Evolutionary conservation across 352 stramenopile species (phyloP).

Genomic region (Phytophthora crassamura): DNA sequence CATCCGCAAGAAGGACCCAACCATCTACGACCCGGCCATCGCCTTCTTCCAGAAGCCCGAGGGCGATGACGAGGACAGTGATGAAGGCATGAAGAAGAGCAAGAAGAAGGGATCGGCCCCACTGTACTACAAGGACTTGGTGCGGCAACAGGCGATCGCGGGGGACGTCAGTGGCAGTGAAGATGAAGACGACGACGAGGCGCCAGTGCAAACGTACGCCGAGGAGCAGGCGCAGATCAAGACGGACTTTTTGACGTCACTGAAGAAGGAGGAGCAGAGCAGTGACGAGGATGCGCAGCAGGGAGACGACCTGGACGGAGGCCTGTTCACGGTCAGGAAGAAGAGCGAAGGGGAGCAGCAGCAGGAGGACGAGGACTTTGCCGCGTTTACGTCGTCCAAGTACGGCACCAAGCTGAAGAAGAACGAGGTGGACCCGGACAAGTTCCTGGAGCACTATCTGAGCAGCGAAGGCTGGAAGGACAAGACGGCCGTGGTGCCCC

Average conservation of each 20-base stretch:
- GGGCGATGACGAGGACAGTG: constrained; percentile 26
- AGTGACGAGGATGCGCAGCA: constrained; percentile 57
- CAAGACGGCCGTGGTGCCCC: constrained; percentile 63
- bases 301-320: constrained; percentile 77
- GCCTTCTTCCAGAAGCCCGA: constrained; percentile 88
- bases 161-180: constrained; percentile 77
- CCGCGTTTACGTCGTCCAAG: constrained; percentile 66
- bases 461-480: constrained; percentile 87
- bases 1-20: constrained; percentile 91
- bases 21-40: constrained; percentile 92
- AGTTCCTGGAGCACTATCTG: constrained; percentile 83
- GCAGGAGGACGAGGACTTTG: constrained; percentile 75
- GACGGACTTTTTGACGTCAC: constrained; percentile 64
- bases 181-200: constrained; percentile 55
- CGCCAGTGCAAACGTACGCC: constrained; percentile 61
- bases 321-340: constrained; percentile 74
- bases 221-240: constrained; percentile 79
- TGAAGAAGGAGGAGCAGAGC: constrained; percentile 47
- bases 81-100: constrained; percentile 37
- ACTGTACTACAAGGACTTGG: constrained; percentile 95
- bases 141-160: constrained; percentile 94
- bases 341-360: constrained; percentile 68
- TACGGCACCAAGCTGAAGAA: constrained; percentile 71
- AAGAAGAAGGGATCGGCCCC: constrained; percentile 51
- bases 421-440: constrained; percentile 71